phyloP scores from a whole-genome alignment of 2,329 filamentous ascomycete genomes.

The Alternaria triticina region DNA sequence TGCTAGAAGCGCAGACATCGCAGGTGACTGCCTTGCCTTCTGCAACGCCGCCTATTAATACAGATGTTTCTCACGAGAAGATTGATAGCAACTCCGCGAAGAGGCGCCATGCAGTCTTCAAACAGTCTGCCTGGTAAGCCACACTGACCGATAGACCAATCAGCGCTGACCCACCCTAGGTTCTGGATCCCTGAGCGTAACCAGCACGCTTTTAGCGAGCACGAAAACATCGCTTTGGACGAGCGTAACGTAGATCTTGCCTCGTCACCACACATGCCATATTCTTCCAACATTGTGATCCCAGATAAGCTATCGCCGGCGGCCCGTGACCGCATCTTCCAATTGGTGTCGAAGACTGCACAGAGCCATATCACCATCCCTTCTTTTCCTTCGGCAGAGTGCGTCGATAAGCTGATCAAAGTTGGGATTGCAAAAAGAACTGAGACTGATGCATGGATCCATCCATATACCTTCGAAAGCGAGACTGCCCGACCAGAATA shows the following conservation, averaged over 20 bases:
- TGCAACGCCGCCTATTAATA: constrained; percentile 1
- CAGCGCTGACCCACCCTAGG: background rate
- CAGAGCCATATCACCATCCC: constrained; percentile 34
- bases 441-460: constrained; percentile 44
- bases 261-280: constrained; percentile 37
- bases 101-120: constrained; percentile 21
- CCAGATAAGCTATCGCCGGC: constrained; percentile 25
- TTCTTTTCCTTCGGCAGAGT: constrained; percentile 39
- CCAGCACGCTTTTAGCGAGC: constrained; percentile 39
- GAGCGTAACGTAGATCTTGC: constrained; percentile 34
- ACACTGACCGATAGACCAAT: background rate
- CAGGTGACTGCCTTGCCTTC: background rate
- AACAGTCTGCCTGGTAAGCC: constrained; percentile 21
- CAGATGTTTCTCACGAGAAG: background rate
- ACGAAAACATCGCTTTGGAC: constrained; percentile 33
- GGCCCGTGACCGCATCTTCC: constrained; percentile 38
- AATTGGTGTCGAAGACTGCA: constrained; percentile 38
- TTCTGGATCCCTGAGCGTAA: constrained; percentile 36
- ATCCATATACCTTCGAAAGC: constrained; percentile 38
- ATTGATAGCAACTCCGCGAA: constrained; percentile 9
- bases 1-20: constrained; percentile 4
- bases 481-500: constrained; percentile 32
- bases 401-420: constrained; percentile 39
- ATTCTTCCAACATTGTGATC: constrained; percentile 30
- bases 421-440: constrained; percentile 41